Evolutionary conservation across 805 yeast species (phyloP), one percentile per base, ranked within the genome.

Genomic region (Priceomyces fermenticarens): DNA sequence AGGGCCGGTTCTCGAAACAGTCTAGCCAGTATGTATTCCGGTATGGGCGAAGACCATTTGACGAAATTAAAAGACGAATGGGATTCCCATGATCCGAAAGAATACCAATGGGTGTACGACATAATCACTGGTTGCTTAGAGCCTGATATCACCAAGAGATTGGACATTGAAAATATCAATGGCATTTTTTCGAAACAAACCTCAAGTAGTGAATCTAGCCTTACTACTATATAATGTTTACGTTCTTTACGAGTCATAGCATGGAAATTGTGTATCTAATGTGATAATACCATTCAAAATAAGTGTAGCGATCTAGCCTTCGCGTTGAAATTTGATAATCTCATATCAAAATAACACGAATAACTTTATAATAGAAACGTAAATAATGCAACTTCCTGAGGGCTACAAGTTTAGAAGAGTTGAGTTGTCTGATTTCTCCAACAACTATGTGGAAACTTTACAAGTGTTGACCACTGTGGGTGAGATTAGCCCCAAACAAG

Each of bases 401-500:
- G 89, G 85, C 1, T 89, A 85, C 65, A 58, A 64, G 1, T 67
- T 89, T 39, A 76, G 97, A 52, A 70, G 80, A 20, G 59, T 86
- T 16, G 60, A 67, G 41, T 48, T 58, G 6, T 51, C 67, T 0
- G 97, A 90, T 61, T 81, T 73, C 57, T 60, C 65, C 28, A 75
- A 77, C n/a, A 81, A 84, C 10, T 83, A 82, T 7, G 65, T 84
- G 17, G 75, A 75, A 25, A 80, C 87, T 0, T 67, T 93, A 35
- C 60, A 70, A 10, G 85, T 77, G 3, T 71, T 91, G 47, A 93
- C 98, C 9, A 78, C 85, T 0, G 97, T 93, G 3, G 99, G 98
- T 0, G 73, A 77, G 4, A 73, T 93, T 25, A 57, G 82, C 2
- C 46, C 55, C 16, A 64, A 59, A 8, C 63, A 72, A 42, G 91